Conservation (phyloP, 148 eudicot species). For the Oxyria digyna region DNA sequence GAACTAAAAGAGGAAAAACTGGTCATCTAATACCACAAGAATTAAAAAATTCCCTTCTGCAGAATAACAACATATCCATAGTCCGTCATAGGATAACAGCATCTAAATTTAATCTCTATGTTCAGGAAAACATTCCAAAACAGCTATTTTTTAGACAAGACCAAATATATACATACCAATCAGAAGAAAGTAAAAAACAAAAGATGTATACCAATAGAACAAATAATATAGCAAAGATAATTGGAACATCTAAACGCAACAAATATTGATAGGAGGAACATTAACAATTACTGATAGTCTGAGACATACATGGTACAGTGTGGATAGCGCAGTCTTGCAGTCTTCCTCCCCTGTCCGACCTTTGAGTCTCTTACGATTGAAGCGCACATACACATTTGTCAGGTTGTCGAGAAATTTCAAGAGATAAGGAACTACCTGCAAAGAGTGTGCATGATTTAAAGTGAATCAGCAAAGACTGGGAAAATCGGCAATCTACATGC, state of each 20-base stretch:
- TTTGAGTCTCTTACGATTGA: conserved; percentile 93
- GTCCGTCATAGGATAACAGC: no score
- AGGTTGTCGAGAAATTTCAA: conserved; percentile 74
- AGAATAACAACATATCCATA: no score
- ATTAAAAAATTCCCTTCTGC: no score
- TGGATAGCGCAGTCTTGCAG: conserved; percentile 87
- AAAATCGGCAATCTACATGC: background rate
- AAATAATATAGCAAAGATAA: background rate
- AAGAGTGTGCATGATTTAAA: background rate
- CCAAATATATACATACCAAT: background rate
- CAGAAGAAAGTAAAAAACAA: background rate
- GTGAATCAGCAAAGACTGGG: background rate
- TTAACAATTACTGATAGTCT: background rate
- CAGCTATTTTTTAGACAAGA: background rate
- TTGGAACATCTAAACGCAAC: background rate
- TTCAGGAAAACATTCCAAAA: background rate
- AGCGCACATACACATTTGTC: conserved; percentile 86
- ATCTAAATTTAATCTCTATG: no score
- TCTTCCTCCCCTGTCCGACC: conserved; percentile 93
- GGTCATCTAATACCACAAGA: no score
- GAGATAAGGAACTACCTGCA: conserved; percentile 90
- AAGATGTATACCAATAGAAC: background rate
- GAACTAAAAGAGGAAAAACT: no score
- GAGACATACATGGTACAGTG: conserved; percentile 67
- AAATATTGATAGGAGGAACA: background rate